Base-by-base conservation (phyloP, 164 flowering plant genomes). In the Stephania cephalantha region DNA sequence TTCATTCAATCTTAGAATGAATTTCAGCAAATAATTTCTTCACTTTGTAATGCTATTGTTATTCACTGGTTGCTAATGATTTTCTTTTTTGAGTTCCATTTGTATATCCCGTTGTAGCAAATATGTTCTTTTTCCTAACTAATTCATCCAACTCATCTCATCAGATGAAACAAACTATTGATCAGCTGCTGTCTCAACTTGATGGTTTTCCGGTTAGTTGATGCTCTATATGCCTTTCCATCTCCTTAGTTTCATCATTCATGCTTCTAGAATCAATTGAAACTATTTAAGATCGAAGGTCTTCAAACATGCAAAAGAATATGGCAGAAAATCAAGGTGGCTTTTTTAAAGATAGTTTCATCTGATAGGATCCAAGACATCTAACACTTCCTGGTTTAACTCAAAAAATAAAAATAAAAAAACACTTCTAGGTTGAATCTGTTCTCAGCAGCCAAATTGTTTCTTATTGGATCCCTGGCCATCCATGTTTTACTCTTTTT, bases 141-240 rank as follows among this genome's bases (percentile, higher is more conserved):
- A 29, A 18, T 7, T 46, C 9, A 69, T n/a, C 45, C 25, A 42
- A 12, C 42, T 44, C 25, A 30, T 18, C 17, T 5, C 78, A 75
- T 61, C 89, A 91, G 94, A 77, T 86, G 76, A 80, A 84, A 82
- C 77, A 84, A 76, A 81, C 83, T 48, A 58, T 88, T 53, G 81
- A 88, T 81, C 85, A 82, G 78, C 50, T 86, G 77, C 85, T 81
- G 81, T 8, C 63, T 71, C 77, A 74, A 72, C 77, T 75, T 67
- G 77, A 82, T 50, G 78, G 77, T 45, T 86, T 84, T 72, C 83
- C 84, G 90, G 94, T 91, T 30, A 77, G 81, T 80, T 76, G 65
- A 74, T n/a, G 25, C n/a, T n/a, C 20, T 61, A 17, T 35, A 35
- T 35, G 42, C 42, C 42, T 4, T 35, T 35, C 3, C 42, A 35